Conservation (phyloP, 768 basidiomycete genomes). For the Solioccasus polychromus region DNA sequence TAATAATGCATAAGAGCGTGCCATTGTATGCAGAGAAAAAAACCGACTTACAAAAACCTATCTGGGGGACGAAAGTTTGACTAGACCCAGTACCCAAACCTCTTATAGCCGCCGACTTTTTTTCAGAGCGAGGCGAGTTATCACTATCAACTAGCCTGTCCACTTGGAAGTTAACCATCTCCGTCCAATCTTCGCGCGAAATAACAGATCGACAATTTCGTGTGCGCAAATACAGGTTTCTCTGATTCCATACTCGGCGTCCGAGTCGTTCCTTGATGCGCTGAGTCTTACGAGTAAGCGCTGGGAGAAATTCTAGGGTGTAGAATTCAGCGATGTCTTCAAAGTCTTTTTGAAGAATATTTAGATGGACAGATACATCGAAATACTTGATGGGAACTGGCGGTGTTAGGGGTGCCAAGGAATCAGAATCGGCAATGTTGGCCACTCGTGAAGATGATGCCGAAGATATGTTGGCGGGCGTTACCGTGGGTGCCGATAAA, state of each 20-base stretch:
- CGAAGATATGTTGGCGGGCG: background rate
- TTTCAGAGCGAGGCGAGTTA: background rate
- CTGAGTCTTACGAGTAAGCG: conserved; percentile 50
- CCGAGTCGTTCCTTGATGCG: conserved; percentile 76
- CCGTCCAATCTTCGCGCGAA: conserved; percentile 45
- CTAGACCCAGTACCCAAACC: conserved; percentile 8
- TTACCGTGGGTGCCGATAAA: background rate
- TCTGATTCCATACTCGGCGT: conserved; percentile 66
- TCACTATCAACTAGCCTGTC: conserved; percentile 1
- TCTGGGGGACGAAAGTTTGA: conserved; percentile 11
- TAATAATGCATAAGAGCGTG: conserved; percentile 7
- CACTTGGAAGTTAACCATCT: conserved; percentile 46
- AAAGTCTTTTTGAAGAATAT: conserved; percentile 54
- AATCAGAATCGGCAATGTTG: conserved; percentile 12
- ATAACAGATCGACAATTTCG: conserved; percentile 33
- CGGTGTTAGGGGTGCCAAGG: conserved; percentile 27
- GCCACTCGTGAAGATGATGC: background rate
- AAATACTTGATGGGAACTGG: conserved; percentile 34
- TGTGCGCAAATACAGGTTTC: conserved; percentile 52
- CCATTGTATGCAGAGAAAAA: background rate
- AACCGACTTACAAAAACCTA: conserved; percentile 23
- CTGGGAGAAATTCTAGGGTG: conserved; percentile 34
- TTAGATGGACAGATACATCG: conserved; percentile 53
- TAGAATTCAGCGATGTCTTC: conserved; percentile 46
- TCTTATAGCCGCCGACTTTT: background rate